A percentile compares a stretch with the other conserved stretches of the same genome.
These are phyloP conservation scores for Alternaria arborescens DNA, from an alignment of 2,329 filamentous ascomycete genomes.

Conservation along the genomic window DNA sequence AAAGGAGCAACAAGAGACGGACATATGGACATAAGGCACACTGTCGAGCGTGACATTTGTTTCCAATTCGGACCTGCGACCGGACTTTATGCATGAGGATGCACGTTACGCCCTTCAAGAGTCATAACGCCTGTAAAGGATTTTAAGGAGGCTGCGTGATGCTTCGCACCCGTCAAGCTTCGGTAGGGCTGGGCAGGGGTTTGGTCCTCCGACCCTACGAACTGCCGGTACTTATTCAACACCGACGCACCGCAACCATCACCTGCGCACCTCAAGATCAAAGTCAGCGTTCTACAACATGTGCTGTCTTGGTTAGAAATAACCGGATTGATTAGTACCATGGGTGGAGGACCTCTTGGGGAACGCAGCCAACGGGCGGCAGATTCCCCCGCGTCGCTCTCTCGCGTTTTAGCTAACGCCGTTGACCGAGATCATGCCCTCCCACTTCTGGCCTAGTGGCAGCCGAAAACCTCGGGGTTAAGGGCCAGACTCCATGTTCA, in stretches of 20 bases:
- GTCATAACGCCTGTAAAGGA: not conserved
- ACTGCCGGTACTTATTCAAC: not conserved
- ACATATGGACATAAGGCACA: not conserved
- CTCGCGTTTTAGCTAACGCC: slow-evolving; percentile 27
- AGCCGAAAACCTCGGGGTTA: slow-evolving; percentile 16
- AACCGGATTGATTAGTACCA: not conserved
- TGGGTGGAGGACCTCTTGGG: not conserved
- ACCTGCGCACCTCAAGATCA: not conserved
- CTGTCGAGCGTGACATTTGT: not conserved
- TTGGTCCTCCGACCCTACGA: not conserved
- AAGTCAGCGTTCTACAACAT: not conserved
- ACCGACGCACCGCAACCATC: not conserved
- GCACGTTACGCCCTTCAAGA: not conserved
- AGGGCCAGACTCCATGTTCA: slow-evolving; percentile 1
- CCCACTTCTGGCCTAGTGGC: slow-evolving; percentile 2
- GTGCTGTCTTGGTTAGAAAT: not conserved
- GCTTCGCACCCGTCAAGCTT: not conserved
- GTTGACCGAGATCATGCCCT: slow-evolving; percentile 21
- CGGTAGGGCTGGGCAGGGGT: not conserved
- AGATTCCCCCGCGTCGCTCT: slow-evolving; percentile 1
- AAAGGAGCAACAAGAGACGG: not conserved
- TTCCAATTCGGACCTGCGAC: not conserved
- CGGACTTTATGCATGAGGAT: slow-evolving; percentile 1
- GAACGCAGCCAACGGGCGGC: not conserved
- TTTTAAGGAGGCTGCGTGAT: not conserved